Conservation (phyloP, 129 eudicot genomes). For the Pulicaria dysenterica region DNA sequence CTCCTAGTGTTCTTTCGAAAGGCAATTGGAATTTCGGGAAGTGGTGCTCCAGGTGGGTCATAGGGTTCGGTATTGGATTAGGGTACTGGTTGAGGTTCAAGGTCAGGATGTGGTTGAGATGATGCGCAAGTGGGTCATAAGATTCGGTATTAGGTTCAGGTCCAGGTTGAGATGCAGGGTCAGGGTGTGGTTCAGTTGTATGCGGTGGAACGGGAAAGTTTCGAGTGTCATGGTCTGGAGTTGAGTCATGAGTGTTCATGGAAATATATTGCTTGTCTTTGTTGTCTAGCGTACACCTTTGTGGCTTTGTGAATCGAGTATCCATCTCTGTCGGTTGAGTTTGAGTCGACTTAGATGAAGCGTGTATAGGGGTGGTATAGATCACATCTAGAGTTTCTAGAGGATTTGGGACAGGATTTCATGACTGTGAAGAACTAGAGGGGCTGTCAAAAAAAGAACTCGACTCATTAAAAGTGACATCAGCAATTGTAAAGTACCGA, state of each 20-base stretch:
- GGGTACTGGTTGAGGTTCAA: background rate
- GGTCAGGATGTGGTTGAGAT: background rate
- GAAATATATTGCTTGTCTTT: background rate
- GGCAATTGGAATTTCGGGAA: background rate
- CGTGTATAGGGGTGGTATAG: background rate
- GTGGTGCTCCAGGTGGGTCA: background rate
- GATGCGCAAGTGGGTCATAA: no score
- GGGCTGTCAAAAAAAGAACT: background rate
- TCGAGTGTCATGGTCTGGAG: no score
- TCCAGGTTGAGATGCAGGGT: no score
- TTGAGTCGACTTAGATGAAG: no score
- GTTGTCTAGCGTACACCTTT: background rate
- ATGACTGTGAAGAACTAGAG: background rate
- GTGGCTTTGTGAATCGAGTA: background rate
- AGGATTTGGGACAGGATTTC: no score
- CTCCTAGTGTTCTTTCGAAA: background rate
- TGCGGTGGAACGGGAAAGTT: no score
- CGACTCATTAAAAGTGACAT: background rate
- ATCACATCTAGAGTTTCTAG: no score
- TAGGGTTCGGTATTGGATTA: background rate
- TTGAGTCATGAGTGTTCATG: no score
- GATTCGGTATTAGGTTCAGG: no score
- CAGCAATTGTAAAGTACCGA: background rate
- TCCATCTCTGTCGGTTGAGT: background rate
- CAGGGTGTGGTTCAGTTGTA: no score